Evolutionary conservation across 2,329 filamentous ascomycete genomes (phyloP).

Genomic region (Diaporthe vexans): DNA sequence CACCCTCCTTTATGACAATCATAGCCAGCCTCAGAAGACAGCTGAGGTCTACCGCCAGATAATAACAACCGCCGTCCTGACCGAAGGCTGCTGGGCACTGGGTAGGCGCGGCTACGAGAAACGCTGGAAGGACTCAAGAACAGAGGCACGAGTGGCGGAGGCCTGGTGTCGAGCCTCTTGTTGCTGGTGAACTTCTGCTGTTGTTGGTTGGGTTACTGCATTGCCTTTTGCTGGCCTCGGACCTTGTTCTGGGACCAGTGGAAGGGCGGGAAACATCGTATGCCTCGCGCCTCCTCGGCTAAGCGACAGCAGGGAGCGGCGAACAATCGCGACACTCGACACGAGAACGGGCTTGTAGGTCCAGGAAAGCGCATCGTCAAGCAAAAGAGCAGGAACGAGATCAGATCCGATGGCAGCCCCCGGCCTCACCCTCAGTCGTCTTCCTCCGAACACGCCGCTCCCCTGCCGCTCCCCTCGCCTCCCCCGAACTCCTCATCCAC

Average conservation of each 20-base stretch:
- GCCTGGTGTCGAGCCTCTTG: conserved; percentile 33
- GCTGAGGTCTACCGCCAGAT: conserved; percentile 21
- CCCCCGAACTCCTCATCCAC: conserved; percentile 49
- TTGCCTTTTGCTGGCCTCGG: conserved; percentile 57
- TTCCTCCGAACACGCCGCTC: conserved; percentile 43
- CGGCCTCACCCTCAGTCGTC: conserved; percentile 42
- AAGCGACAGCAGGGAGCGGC: conserved; percentile 74
- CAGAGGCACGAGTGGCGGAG: conserved; percentile 16
- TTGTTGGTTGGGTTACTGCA: conserved; percentile 31
- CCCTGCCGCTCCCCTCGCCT: conserved; percentile 44
- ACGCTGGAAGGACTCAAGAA: conserved; percentile 16
- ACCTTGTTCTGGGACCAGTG: conserved; percentile 59
- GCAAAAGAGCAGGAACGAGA: conserved; percentile 62
- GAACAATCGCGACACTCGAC: conserved; percentile 79
- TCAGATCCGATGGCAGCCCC: conserved; percentile 53
- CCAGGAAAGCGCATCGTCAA: conserved; percentile 73
- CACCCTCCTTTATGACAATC: conserved; percentile 38
- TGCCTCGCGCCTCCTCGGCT: conserved; percentile 72
- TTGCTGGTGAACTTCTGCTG: conserved; percentile 39
- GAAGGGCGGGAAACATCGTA: conserved; percentile 60
- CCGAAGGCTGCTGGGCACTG: conserved; percentile 42
- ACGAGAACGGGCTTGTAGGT: conserved; percentile 90
- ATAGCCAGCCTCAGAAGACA: conserved; percentile 7
- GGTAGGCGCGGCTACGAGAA: conserved; percentile 43
- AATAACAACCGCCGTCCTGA: background rate